These are phyloP conservation scores for Fusarium sp. DNA, from an alignment of 2,329 filamentous ascomycete species.

Conservation along the genomic window DNA sequence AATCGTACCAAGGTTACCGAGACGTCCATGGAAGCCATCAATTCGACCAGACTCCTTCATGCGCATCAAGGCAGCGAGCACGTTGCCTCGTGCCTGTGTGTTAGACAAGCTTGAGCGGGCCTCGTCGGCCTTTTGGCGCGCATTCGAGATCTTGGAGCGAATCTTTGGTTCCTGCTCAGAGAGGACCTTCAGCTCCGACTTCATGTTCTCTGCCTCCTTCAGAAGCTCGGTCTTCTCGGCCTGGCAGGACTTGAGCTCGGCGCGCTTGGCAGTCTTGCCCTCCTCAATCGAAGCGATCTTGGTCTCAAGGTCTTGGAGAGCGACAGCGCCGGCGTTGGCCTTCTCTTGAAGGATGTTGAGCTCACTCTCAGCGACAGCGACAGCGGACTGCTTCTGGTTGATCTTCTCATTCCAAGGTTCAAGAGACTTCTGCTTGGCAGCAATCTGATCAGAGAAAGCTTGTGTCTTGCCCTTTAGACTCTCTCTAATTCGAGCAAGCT, in stretches of 20 bases:
- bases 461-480: slow-evolving; percentile 95
- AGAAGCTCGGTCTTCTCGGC: slow-evolving; percentile 76
- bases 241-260: slow-evolving; percentile 80
- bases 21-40: slow-evolving; percentile 93
- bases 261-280: slow-evolving; percentile 73
- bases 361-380: slow-evolving; percentile 94
- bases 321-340: slow-evolving; percentile 85
- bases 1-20: slow-evolving; percentile 94
- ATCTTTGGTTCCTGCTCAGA: slow-evolving; percentile 82
- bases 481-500: slow-evolving; percentile 85
- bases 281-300: slow-evolving; percentile 81
- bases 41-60: slow-evolving; percentile 96
- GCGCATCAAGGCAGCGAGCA: slow-evolving; percentile 90
- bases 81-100: slow-evolving; percentile 92
- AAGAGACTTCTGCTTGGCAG: slow-evolving; percentile 88
- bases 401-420: slow-evolving; percentile 98
- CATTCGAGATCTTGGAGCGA: slow-evolving; percentile 85
- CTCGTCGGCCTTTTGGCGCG: slow-evolving; percentile 95
- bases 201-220: slow-evolving; percentile 77
- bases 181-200: slow-evolving; percentile 78
- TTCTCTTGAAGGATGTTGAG: slow-evolving; percentile 91
- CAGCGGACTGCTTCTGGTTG: slow-evolving; percentile 92
- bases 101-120: slow-evolving; percentile 89
- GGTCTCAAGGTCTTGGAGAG: slow-evolving; percentile 82
- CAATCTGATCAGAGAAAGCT: slow-evolving; percentile 90